Percentiles rank a stretch among this genome's conserved stretches.
Conservation (phyloP, 768 basidiomycete species). For the Termitomyces sp. region DNA sequence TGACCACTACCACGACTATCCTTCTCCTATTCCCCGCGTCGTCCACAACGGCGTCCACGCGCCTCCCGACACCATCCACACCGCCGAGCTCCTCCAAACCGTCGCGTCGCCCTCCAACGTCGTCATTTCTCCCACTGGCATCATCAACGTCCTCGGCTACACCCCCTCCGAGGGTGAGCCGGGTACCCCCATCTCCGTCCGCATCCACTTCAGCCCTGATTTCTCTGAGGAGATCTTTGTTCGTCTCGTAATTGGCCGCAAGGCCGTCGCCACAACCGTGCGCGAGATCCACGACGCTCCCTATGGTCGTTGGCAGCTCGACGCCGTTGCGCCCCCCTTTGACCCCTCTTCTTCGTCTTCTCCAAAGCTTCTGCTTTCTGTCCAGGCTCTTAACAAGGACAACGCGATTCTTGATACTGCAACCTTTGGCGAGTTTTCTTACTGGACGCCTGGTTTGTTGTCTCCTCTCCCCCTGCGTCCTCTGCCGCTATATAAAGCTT, state of each 20-base stretch:
- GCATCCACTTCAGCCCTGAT: slow-evolving; percentile 54
- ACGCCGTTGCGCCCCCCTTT: slow-evolving; percentile 57
- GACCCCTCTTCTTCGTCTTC: slow-evolving; percentile 35
- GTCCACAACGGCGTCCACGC: background rate
- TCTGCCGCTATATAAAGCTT: slow-evolving; percentile 2
- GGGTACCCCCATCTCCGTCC: slow-evolving; percentile 61
- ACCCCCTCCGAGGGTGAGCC: slow-evolving; percentile 60
- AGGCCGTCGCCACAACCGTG: slow-evolving; percentile 67
- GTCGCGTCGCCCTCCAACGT: slow-evolving; percentile 9
- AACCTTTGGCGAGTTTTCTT: slow-evolving; percentile 71
- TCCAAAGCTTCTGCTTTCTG: slow-evolving; percentile 49
- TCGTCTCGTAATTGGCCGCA: slow-evolving; percentile 70
- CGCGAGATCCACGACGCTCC: slow-evolving; percentile 43
- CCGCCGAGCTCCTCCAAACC: background rate
- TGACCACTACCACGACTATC: slow-evolving; percentile 9
- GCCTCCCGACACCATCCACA: background rate
- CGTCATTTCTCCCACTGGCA: slow-evolving; percentile 45
- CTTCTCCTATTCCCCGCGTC: slow-evolving; percentile 4
- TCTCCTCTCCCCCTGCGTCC: slow-evolving; percentile 10
- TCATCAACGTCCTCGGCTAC: slow-evolving; percentile 66
- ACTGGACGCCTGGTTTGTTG: slow-evolving; percentile 44
- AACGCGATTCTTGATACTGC: slow-evolving; percentile 58
- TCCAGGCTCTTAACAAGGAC: slow-evolving; percentile 58
- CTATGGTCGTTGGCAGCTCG: slow-evolving; percentile 61
- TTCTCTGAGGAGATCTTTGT: slow-evolving; percentile 55